Evolutionary conservation across 768 basidiomycete species (phyloP), one percentile per base, ranked within the genome.

Genomic region (Lepiota brunneoincarnata): DNA sequence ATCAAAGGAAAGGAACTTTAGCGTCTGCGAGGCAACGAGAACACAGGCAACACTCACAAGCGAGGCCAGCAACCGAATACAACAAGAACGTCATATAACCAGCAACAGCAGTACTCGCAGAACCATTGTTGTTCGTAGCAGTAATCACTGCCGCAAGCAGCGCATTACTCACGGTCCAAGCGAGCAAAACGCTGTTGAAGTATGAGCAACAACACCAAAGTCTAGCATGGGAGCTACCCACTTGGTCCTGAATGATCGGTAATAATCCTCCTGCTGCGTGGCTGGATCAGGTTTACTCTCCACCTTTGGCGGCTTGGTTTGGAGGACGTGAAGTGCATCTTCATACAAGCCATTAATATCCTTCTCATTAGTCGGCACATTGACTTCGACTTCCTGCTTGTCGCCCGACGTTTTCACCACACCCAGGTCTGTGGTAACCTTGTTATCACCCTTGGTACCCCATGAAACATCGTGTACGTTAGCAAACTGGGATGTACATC

Each of bases 381-480:
- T 77, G 7, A 93, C 91, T 55, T 95, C 92, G 9, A 95, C 95
- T 64, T 91, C 87, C 60, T 89, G 89, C 64, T 86, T 85, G 55
- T 86, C 81, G 54, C 80, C 79, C 34, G 76, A 74, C 1, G 76
- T 76, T 45, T 79, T 79, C 58, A 95, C 89, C 4, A 86, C 86
- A 41, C 96, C 97, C 5, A 98, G 83, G 60, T 95, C 91, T 21
- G 87, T 87, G 50, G 76, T 78, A 40, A 88, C 80, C 64, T 86
- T 94, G 75, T 93, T 94, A 70, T 91, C 92, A 31, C 91, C 96
- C 66, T 96, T 98, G 3, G 92, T 98, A 35, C 94, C 93, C 94
- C 94, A 95, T 3, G 91, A 93, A 9, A 95, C 87, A 55, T 95
- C 93, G 69, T 93, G 89, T 4, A 91, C 89, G 64, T 93, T 93